Evolutionary conservation across 192 early-diverging fungal species (phyloP), one percentile per base, ranked within the genome.

Genomic region (Linnemannia hyalina): DNA sequence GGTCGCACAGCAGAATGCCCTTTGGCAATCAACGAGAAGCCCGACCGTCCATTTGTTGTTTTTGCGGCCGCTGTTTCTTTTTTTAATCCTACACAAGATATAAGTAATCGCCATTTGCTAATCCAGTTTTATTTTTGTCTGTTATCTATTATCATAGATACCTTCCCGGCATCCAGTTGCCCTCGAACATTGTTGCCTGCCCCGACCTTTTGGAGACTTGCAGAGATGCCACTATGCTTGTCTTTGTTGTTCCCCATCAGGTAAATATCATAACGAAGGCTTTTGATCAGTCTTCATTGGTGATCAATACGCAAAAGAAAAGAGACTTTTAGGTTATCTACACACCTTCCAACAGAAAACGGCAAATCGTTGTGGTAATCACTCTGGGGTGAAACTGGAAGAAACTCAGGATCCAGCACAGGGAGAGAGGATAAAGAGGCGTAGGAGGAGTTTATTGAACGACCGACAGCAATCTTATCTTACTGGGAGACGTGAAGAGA

Each of bases 191-290:
- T 26, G 90, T 94, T 35, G 98, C 98, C 26, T 92, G 94, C 54
- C 93, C 98, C 4, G 95, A 98, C 87, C 86, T 99, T 3, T 82
- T 93, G 13, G 90, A 97, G 68, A 93, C 96, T 7, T 94, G 95
- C 73, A 82, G 93, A 75, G 96, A 90, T 74, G 97, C 98, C 23
- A 97, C 95, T n/a, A 90, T 98, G 54, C 91, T 99, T 22, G 93
- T 99, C 42, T 97, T 99, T 87, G 97, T 99, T 22, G 91, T 99
- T 69, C 98, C 97, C 69, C 97, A 99, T 88, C 97, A 98, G 91
- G 91, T 91, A 85, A 46, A 54, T 46, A 52, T 41, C 42, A 0
- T 26, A 77, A 41, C 18, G 35, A 20, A 35, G 42, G 9, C 46
- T 72, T 5, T 20, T 26, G 22, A 38, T 44, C 35, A 72, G 8